Evolutionary conservation across 768 basidiomycete species (phyloP), one percentile per base, ranked within the genome.

Genomic region (Russula brevipes): DNA sequence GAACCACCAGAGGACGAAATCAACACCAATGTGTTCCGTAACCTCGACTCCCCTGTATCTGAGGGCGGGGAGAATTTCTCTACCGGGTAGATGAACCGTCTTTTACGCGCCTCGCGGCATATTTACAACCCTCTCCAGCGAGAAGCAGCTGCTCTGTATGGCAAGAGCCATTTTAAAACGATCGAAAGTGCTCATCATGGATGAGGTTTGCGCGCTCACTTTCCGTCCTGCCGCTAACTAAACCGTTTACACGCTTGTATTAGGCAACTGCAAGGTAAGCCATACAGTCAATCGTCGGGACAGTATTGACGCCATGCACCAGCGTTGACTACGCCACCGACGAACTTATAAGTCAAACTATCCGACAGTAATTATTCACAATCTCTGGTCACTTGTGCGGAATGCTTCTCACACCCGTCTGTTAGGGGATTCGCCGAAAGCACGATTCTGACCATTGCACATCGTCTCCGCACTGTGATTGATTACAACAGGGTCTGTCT

Each of bases 21-120:
- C 60, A 93, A 93, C 64, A 78, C 71, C 36, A 93, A 93, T 63
- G 82, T 89, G 3, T 91, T 91, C 81, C 82, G 86, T 19, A 83
- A 86, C 69, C 76, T 91, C 6, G 88, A 92, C 64, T 87, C 85
- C 0, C 67, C 79, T 8, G 88, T 91, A 3, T 86, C 87, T 1
- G 91, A 94, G 75, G 89, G 88, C 1, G 91, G 90, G 17, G 93
- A 95, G 19, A 95, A 94, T 76, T 94, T 94, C 72, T 91, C 89
- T 0, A 88, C 89, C 7, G 89, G 89, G 87, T 88, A 61, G 51
- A 79, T 71, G 33, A 44, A 36, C 38, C 55, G 24, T 7, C 5
- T 11, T 53, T 59, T 7, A 38, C 12, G 17, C 17, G 16, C 9
- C 45, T n/a, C 35, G 39, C 63, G 45, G 47, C 31, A 47, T 44